Evolutionary conservation across 225 moss, liverwort and hornwort species (phyloP), one percentile per base, ranked within the genome.

Genomic region (Polytrichum commune): DNA sequence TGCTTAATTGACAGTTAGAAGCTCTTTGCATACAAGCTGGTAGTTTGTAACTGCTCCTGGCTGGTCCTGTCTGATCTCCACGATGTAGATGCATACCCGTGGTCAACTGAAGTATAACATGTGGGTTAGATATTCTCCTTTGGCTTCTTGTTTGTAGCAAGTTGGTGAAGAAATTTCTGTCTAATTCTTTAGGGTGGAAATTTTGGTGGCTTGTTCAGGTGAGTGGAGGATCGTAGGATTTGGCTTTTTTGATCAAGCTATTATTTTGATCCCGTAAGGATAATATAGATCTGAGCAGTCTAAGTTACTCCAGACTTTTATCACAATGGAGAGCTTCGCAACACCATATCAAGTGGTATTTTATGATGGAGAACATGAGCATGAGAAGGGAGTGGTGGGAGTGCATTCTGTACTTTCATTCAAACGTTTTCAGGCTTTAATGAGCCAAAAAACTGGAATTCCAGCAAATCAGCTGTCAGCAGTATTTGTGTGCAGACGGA

Each of bases 321-420:
- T 75, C 33, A 68, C 74, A 35, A 98, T 98, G 98, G 98, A 98
- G 95, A 98, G 98, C 78, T 98, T 98, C 81, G 98, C 98, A 69
- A 98, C 98, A 68, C 92, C 98, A 53, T 98, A 98, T 81, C 87
- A 86, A 56, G 92, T 98, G 62, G 79, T 98, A 26, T 98, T 93
- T 77, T 77, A 90, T 77, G 98, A 98, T 77, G 98, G 98, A 72
- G 98, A 95, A 70, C 94, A 95, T 73, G 98, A 98, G 79, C 91
- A 93, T 30, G 93, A 98, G 60, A 98, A 98, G 75, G 98, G 98
- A 72, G 91, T 95, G 38, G 91, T 98, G 62, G 98, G 98, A 62
- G 84, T 98, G 60, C 98, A 98, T 78, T 98, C 98, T 58, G 98
- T 98, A 69, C 86, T 98, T 32, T 88, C 95, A 19, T 98, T 98